These are phyloP conservation scores for Sugiyamaella lignohabitans DNA, from an alignment of 805 yeast species.

Conservation along the genomic window DNA sequence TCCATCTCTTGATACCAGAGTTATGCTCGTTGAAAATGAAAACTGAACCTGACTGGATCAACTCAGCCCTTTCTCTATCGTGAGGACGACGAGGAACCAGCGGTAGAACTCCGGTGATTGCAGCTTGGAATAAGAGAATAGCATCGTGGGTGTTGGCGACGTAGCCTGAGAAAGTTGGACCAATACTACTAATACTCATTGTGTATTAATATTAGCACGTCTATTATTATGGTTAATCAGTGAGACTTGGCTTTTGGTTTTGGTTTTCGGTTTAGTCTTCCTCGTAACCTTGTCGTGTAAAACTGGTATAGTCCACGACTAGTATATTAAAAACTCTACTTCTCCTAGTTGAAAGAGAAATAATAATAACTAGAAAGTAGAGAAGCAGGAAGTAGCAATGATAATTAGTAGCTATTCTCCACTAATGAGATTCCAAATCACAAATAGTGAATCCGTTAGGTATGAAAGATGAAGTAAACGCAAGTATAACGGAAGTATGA, in stretches of 20 bases:
- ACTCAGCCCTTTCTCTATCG: constrained; percentile 60
- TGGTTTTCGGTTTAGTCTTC: not conserved
- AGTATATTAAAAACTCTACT: not conserved
- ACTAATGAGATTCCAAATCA: too few species aligned
- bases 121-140: constrained; percentile 71
- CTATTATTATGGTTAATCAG: not conserved
- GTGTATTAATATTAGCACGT: not conserved
- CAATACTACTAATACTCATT: not conserved
- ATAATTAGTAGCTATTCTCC: not conserved
- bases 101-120: constrained; percentile 51
- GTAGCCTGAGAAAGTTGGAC: constrained; percentile 67
- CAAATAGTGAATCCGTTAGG: too few species aligned
- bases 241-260: not conserved
- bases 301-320: not conserved
- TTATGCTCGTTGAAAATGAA: constrained; percentile 80
- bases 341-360: not conserved
- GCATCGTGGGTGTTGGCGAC: constrained; percentile 83
- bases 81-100: constrained; percentile 74
- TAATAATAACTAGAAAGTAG: not conserved
- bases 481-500: not conserved
- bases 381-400: not conserved
- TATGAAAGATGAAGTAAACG: not conserved
- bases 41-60: constrained; percentile 71
- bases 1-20: constrained; percentile 88
- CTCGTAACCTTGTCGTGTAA: not conserved